A percentile compares a stretch with the other conserved stretches of the same genome.
Conservation (phyloP, 345 rosid genomes). For the Boechera retrofracta region DNA sequence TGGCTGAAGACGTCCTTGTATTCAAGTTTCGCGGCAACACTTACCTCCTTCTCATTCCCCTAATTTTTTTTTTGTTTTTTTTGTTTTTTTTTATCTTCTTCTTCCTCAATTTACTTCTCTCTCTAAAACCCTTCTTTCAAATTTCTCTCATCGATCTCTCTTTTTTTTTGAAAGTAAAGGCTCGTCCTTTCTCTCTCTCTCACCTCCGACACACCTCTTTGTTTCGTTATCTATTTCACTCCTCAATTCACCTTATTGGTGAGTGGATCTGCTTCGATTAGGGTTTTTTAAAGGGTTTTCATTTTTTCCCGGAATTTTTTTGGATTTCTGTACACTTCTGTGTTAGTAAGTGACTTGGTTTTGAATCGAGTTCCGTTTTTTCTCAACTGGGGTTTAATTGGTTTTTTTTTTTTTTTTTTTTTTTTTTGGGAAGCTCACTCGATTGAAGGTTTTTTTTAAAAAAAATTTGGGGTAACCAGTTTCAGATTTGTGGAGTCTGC, state of each 20-base stretch:
- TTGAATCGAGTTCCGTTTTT: conserved; percentile 5
- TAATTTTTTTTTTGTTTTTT: no score
- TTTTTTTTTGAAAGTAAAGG: conserved; percentile 32
- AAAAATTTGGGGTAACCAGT: conserved; percentile 1
- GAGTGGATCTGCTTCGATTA: conserved; percentile 56
- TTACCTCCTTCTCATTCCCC: not conserved
- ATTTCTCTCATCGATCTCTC: conserved; percentile 33
- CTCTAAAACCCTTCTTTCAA: conserved; percentile 36
- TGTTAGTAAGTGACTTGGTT: not conserved
- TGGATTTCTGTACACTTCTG: conserved; percentile 6
- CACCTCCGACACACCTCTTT: not conserved
- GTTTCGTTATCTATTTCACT: conserved; percentile 30
- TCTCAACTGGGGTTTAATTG: conserved; percentile 11
- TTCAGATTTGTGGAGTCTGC: conserved; percentile 33
- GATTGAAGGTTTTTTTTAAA: conserved; percentile 11
- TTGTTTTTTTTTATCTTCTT: no score
- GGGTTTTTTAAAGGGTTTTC: conserved; percentile 47
- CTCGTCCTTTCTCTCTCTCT: conserved; percentile 37
- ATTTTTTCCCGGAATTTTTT: not conserved
- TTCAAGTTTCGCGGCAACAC: conserved; percentile 97
- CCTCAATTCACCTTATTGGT: conserved; percentile 42
- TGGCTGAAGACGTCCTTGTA: conserved; percentile 48
- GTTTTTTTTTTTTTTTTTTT: not conserved
- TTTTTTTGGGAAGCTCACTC: conserved; percentile 16
- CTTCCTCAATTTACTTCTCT: conserved; percentile 27